Evolutionary conservation across 352 stramenopile genomes (phyloP), one percentile per base, ranked within the genome.

Genomic region (Phytophthora pini): DNA sequence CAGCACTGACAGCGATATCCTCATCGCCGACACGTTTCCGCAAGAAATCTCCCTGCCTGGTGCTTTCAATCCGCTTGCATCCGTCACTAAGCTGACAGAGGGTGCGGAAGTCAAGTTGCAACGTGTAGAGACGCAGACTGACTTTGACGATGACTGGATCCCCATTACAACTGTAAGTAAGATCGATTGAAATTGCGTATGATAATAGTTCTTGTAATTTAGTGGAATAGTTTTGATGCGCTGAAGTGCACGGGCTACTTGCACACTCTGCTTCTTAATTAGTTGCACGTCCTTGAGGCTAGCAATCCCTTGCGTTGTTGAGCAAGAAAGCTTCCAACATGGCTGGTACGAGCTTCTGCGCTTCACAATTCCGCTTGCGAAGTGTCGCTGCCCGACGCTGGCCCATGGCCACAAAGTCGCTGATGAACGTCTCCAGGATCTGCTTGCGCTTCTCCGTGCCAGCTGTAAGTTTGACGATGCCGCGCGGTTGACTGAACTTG

Each of bases 11-110:
- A 61, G 62, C 22, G 77, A 90, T 41, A 76, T 93, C 61, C 74
- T 87, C 46, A 82, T 91, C 56, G 77, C 79, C n/a, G 72, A 87
- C 47, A 52, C 66, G 43, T 89, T 93, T 58, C 84, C 84, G 1
- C 17, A 17, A 13, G 52, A 80, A 8, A 88, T 93, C 39, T 69
- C 74, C 31, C 72, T 91, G 27, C 82, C 82, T 27, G 84, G 82
- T n/a, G 75, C 49, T 9, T 77, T 80, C 56, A 71, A 89, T 45
- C 77, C 76, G 0, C 60, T 84, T 22, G 61, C 69, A 6, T 56
- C 36, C 6, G 26, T 59, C 22, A 51, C 26, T 0, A 69, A 65
- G 38, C 13, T 68, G 15, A 22, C 50, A 10, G 65, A 76, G 44
- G 68, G 73, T 17, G 56, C 27, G 4, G 34, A 41, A 46, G 34